Conservation (phyloP, 371 early-diverging fungal genomes). For the Haplosporangium sp. region DNA sequence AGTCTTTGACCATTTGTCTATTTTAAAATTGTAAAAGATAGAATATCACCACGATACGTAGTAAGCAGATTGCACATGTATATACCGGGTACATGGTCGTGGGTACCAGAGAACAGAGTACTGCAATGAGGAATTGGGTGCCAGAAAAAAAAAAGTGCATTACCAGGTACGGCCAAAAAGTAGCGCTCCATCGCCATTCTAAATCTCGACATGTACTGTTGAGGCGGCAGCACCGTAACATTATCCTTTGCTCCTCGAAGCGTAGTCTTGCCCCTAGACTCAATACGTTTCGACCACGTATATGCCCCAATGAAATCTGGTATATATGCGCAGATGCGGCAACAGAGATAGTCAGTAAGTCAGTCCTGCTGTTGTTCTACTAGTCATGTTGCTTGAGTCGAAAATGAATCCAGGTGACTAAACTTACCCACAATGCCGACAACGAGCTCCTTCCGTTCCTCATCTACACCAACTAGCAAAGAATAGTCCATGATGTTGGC, state of each 20-base stretch:
- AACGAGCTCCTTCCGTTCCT: slow-evolving; percentile 80
- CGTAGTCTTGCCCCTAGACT: slow-evolving; percentile 91
- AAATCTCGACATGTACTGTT: slow-evolving; percentile 89
- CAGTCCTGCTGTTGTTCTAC: no score
- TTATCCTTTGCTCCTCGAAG: slow-evolving; percentile 73
- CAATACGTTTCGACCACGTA: slow-evolving; percentile 95
- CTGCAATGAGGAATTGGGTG: slow-evolving; percentile 1
- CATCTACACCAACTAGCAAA: slow-evolving; percentile 89
- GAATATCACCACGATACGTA: not conserved
- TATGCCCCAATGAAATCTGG: slow-evolving; percentile 93
- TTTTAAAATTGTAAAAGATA: not conserved
- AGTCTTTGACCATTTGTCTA: slow-evolving; percentile 53
- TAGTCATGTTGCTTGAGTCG: not conserved
- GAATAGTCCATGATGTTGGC: slow-evolving; percentile 96
- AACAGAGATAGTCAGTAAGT: not conserved
- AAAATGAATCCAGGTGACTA: not conserved
- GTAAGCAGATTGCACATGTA: not conserved
- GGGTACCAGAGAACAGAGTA: not conserved
- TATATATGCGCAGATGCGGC: not conserved
- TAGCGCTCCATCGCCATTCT: slow-evolving; percentile 86
- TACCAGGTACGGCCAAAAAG: slow-evolving; percentile 83
- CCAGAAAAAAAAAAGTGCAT: not conserved
- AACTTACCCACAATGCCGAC: slow-evolving; percentile 85
- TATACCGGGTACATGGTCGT: no score
- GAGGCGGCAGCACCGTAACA: slow-evolving; percentile 92